Evolutionary conservation across 257 asterid genomes (phyloP), one percentile per base, ranked within the genome.

Genomic region (Primulina huaijiensis): DNA sequence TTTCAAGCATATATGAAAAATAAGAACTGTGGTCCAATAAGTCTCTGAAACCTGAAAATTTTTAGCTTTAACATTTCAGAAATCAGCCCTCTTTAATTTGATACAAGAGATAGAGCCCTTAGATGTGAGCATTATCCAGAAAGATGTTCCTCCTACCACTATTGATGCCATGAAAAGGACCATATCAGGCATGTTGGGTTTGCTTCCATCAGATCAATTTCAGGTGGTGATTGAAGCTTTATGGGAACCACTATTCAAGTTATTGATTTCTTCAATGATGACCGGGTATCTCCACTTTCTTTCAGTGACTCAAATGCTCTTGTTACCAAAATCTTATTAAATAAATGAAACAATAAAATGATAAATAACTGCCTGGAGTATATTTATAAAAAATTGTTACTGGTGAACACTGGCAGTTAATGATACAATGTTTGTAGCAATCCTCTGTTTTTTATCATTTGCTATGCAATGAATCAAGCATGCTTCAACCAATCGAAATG

Each of bases 121-220:
- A 85, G 98, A 93, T 73, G 94, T 90, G 74, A 89, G 94, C 82
- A 66, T 93, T 62, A 82, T 93, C 70, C 97, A 90, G 79, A 93
- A 90, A 80, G 97, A 89, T 77, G 98, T 90, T 65, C 87, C 97
- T 0, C 89, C 72, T 17, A 85, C 88, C 5, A 90, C 97, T 57
- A 76, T 93, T 68, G 97, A 93, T 79, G 98, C 97, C 62, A 93
- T 93, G 92, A 93, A 93, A 82, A 85, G 98, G 81, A 93, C 98
- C 10, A 87, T 93, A 67, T 93, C 97, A 1, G 89, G 97, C 69
- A 89, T 93, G 95, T 64, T 93, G 81, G 98, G 98, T 25, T 79
- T 93, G 83, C 88, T 93, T 70, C 98, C 98, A 5, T 93, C 98
- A 0, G 95, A 87, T 50, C 98, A 93, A 75, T 93, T 93, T 82